These are phyloP conservation scores for Spergularia bocconei DNA, from an alignment of 148 eudicot genomes.

Conservation along the genomic window DNA sequence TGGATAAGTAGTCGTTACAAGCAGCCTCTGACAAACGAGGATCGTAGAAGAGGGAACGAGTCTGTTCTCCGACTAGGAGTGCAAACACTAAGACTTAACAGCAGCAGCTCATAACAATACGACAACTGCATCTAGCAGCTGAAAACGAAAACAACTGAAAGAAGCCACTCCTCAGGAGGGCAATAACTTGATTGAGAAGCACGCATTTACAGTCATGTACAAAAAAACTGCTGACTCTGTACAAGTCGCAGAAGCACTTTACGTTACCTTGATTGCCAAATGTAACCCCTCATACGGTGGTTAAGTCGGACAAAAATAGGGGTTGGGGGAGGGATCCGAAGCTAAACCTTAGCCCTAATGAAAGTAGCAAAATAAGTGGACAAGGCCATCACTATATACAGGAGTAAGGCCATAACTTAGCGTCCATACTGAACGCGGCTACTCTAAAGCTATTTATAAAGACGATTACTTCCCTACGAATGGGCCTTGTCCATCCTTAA, in stretches of 20 bases:
- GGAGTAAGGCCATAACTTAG: background rate
- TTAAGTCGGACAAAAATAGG: background rate
- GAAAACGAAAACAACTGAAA: background rate
- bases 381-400: slow-evolving; percentile 3
- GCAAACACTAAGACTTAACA: no score
- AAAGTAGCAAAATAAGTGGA: background rate
- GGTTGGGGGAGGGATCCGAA: background rate
- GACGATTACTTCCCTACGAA: slow-evolving; percentile 3
- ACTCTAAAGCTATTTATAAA: background rate
- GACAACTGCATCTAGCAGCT: background rate
- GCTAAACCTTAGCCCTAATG: background rate
- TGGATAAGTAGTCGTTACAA: no score
- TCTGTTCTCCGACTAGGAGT: no score
- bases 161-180: background rate
- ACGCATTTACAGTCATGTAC: background rate
- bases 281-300: slow-evolving; percentile 3
- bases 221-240: slow-evolving; percentile 11
- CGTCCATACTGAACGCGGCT: background rate
- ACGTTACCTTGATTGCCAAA: background rate
- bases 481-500: background rate
- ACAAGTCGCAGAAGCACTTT: slow-evolving; percentile 2
- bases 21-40: no score
- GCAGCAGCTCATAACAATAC: no score
- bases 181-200: background rate
- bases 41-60: no score